Percentiles rank a stretch among this genome's conserved stretches.
Conservation (phyloP, 2,329 filamentous ascomycete genomes). For the Epichloe bromicola region DNA sequence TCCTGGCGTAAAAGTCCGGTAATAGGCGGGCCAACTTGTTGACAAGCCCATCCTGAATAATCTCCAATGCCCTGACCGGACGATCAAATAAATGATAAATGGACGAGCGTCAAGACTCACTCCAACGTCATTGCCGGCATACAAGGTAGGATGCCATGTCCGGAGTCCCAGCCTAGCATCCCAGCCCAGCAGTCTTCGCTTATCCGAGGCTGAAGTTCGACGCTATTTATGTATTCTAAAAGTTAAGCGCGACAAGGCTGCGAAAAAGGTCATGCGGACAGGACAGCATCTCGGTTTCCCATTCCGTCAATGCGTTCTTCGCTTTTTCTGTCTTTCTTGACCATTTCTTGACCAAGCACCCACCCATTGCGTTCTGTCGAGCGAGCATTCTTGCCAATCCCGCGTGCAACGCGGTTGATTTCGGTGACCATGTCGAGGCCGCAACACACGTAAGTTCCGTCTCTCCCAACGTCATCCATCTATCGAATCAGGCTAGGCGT, state of each 20-base stretch:
- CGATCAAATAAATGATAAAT: too few species aligned
- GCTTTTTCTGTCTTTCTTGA: neutral
- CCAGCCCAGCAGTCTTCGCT: neutral
- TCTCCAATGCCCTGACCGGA: too few species aligned
- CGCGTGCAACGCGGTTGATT: neutral
- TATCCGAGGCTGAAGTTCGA: neutral
- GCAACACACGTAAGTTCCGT: conserved; percentile 22
- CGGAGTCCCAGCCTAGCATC: neutral
- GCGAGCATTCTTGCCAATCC: neutral
- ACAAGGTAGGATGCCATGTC: too few species aligned
- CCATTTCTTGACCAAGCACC: neutral
- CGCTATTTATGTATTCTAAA: neutral
- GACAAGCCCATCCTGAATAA: too few species aligned
- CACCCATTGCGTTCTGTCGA: neutral
- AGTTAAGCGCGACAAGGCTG: neutral
- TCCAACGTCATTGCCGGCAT: neutral
- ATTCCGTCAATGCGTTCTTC: neutral
- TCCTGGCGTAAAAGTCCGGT: too few species aligned
- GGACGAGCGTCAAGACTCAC: neutral
- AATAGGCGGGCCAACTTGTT: too few species aligned
- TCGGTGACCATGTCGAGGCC: conserved; percentile 15
- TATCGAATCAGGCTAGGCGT: conserved; percentile 14
- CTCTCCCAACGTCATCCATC: conserved; percentile 8
- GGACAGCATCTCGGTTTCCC: neutral
- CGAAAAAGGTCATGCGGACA: conserved; percentile 1